phyloP scores from a whole-genome alignment of 768 basidiomycete species.

The Cystobasidium tubakii region DNA sequence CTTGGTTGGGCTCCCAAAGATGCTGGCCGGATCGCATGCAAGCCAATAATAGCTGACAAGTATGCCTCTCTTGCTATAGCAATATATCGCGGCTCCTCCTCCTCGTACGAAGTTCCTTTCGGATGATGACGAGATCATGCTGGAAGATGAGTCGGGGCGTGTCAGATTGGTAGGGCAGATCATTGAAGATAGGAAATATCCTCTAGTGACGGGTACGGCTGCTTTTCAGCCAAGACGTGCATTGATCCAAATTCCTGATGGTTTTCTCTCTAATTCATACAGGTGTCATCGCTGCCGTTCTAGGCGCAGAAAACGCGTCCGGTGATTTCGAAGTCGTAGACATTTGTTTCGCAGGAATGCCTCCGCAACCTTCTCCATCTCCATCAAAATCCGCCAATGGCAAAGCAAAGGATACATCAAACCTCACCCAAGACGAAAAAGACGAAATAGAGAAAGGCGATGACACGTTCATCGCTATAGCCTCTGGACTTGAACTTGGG shows the following conservation, averaged over 20 bases:
- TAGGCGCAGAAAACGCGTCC: constrained; percentile 79
- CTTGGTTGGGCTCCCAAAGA: too few species aligned
- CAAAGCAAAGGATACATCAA: neutral
- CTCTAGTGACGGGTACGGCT: constrained; percentile 66
- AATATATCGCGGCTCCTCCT: constrained; percentile 79
- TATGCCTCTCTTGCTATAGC: constrained; percentile 54
- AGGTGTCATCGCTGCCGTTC: constrained; percentile 76
- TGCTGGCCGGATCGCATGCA: too few species aligned
- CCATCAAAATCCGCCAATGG: constrained; percentile 8
- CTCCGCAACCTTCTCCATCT: constrained; percentile 55
- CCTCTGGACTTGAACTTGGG: constrained; percentile 80
- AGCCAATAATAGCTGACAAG: neutral
- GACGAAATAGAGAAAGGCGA: constrained; percentile 66
- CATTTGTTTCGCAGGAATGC: constrained; percentile 74
- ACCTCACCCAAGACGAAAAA: neutral
- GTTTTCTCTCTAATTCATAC: constrained; percentile 48
- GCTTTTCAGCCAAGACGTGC: too few species aligned
- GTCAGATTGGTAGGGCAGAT: constrained; percentile 75
- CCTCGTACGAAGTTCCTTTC: constrained; percentile 69
- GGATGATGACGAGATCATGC: constrained; percentile 68
- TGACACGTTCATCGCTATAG: constrained; percentile 74
- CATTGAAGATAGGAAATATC: constrained; percentile 54
- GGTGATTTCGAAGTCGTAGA: constrained; percentile 95
- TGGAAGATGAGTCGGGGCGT: constrained; percentile 94
- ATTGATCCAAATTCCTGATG: too few species aligned